A percentile compares a stretch with the other conserved stretches of the same genome.
Conservation (phyloP, 306 rosid genomes). For the Luffa acutangula region DNA sequence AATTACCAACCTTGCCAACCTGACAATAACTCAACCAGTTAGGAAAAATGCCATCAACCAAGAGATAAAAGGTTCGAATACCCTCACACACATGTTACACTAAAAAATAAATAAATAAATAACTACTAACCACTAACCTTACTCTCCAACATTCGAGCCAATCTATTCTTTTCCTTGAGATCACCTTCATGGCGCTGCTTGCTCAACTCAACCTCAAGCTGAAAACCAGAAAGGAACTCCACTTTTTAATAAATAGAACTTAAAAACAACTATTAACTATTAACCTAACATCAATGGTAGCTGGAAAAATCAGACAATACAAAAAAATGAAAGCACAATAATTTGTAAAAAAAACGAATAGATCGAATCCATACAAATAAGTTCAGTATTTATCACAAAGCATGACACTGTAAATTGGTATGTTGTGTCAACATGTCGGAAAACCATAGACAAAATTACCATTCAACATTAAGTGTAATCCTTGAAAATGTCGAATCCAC, state of each 20-base stretch:
- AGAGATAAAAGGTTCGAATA: too few relatives aligned
- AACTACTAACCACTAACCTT: conserved; percentile 32
- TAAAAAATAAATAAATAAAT: neutral
- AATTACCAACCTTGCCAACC: conserved; percentile 38
- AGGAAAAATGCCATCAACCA: too few relatives aligned
- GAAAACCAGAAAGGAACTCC: conserved; percentile 18
- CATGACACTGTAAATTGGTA: neutral
- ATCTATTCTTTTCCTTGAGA: conserved; percentile 72
- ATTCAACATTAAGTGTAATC: neutral
- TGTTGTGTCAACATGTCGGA: neutral
- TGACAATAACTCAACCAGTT: too few relatives aligned
- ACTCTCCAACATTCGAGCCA: conserved; percentile 47
- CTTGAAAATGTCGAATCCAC: neutral
- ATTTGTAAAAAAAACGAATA: neutral
- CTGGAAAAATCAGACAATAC: neutral
- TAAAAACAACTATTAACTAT: neutral
- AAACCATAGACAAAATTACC: neutral
- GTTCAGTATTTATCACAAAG: neutral
- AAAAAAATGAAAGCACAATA: neutral
- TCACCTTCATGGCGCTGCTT: conserved; percentile 81
- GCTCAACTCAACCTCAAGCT: conserved; percentile 82
- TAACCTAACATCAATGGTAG: neutral
- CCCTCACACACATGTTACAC: neutral
- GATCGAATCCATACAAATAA: neutral
- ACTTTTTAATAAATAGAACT: neutral